A percentile compares a stretch with the other conserved stretches of the same genome.
phyloP scores from a whole-genome alignment of 2,329 filamentous ascomycete genomes.

The Fusarium xyrophilum region DNA sequence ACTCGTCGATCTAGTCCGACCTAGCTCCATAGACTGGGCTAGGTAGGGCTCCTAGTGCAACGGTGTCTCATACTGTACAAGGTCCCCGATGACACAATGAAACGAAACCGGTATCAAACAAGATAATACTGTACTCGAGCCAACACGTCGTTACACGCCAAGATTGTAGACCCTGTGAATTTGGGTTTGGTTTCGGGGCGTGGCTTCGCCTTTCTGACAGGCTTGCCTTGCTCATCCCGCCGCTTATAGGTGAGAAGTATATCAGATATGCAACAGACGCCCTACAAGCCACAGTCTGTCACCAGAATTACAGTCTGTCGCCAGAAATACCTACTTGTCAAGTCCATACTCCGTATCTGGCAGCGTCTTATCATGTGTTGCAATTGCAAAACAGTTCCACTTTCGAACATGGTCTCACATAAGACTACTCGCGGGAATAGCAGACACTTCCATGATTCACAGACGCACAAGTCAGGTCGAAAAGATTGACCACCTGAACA shows the following conservation, averaged over 20 bases:
- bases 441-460: neutral
- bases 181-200: neutral
- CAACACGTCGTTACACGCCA: conserved; percentile 4
- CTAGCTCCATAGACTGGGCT: neutral
- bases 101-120: neutral
- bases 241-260: neutral
- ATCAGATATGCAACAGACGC: neutral
- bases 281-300: neutral
- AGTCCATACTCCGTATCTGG: no score
- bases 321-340: no score
- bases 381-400: neutral
- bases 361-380: no score
- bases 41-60: conserved; percentile 3
- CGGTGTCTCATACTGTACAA: neutral
- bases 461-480: neutral
- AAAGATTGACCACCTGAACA: neutral
- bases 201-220: neutral
- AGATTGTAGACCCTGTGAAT: neutral
- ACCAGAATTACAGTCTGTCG: no score
- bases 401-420: neutral
- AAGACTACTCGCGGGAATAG: neutral
- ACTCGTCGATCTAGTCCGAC: neutral
- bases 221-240: neutral
- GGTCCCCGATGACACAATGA: neutral
- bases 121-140: neutral